These are phyloP conservation scores for Peronospora destructor DNA, from an alignment of 352 stramenopile genomes.

Conservation along the genomic window DNA sequence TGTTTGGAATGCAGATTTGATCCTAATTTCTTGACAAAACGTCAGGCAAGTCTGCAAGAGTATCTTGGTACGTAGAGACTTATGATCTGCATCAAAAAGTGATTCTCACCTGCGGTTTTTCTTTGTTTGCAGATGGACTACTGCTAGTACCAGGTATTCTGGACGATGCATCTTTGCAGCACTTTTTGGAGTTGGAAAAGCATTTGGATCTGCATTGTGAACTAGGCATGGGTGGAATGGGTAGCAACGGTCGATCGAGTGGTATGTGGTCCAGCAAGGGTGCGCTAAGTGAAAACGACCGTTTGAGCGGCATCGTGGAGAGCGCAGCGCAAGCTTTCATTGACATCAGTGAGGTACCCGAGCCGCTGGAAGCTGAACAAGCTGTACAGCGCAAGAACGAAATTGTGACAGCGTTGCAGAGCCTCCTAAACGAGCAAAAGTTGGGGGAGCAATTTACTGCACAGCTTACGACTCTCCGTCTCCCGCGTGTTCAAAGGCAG, in stretches of 20 bases:
- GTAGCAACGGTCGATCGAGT: constrained; percentile 46
- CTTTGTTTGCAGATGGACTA: constrained; percentile 32
- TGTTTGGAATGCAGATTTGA: constrained; percentile 50
- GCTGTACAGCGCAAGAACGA: constrained; percentile 71
- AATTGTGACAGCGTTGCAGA: constrained; percentile 50
- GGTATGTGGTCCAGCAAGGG: constrained; percentile 45
- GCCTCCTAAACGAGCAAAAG: constrained; percentile 45
- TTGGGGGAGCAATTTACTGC: constrained; percentile 45
- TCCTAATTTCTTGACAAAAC: constrained; percentile 74
- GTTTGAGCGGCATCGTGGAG: constrained; percentile 70
- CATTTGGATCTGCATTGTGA: constrained; percentile 62
- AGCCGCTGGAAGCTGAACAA: constrained; percentile 72
- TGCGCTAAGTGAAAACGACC: constrained; percentile 66
- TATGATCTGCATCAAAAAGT: not conserved
- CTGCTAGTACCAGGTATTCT: constrained; percentile 66
- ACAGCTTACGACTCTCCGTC: constrained; percentile 37
- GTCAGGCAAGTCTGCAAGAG: constrained; percentile 62
- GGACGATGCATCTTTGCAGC: constrained; percentile 65
- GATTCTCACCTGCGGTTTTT: constrained; percentile 1
- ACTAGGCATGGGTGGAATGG: constrained; percentile 25
- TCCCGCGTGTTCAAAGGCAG: constrained; percentile 26
- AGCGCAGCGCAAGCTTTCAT: constrained; percentile 73
- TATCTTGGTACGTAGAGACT: constrained; percentile 42
- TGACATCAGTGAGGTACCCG: constrained; percentile 74
- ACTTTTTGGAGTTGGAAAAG: constrained; percentile 78